Percentiles rank a stretch among this genome's conserved stretches.
Evolutionary conservation across 805 yeast genomes (phyloP).

Genomic region (Candida boidinii): DNA sequence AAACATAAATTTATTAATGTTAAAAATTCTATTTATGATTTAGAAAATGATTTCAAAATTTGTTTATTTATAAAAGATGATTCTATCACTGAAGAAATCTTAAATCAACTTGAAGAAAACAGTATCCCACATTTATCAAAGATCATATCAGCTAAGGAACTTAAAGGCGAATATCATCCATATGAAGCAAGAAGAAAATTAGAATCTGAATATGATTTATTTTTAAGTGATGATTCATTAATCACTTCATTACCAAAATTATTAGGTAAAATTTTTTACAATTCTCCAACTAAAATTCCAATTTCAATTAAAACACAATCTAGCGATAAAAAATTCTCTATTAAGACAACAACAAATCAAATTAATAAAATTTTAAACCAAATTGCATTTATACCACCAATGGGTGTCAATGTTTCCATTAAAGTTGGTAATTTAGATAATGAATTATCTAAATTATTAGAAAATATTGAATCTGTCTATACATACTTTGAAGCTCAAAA

Average conservation of each 20-base stretch:
- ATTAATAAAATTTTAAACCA: conserved; percentile 50
- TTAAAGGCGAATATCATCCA: conserved; percentile 81
- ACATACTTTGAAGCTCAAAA: conserved; percentile 29
- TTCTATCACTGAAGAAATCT: conserved; percentile 32
- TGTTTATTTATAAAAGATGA: conserved; percentile 68
- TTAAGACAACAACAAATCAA: conserved; percentile 46
- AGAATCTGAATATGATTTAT: conserved; percentile 57
- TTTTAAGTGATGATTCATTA: conserved; percentile 78
- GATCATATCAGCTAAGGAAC: conserved; percentile 63
- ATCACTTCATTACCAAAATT: conserved; percentile 74
- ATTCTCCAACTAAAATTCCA: conserved; percentile 51
- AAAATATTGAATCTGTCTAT: conserved; percentile 51
- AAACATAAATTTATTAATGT: conserved; percentile 45
- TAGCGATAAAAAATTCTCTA: conserved; percentile 29
- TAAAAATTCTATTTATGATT: conserved; percentile 36
- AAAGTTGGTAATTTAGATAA: conserved; percentile 53
- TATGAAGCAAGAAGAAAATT: conserved; percentile 82
- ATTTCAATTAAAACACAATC: conserved; percentile 46
- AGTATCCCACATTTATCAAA: conserved; percentile 37
- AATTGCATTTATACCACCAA: conserved; percentile 58
- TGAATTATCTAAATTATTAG: conserved; percentile 40
- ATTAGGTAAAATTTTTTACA: conserved; percentile 73
- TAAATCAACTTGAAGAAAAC: conserved; percentile 38
- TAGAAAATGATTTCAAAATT: conserved; percentile 36
- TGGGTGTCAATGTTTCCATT: conserved; percentile 60